Evolutionary conservation across 2,329 filamentous ascomycete genomes (phyloP), one percentile per base, ranked within the genome.

Genomic region (Fusarium verticillioides): DNA sequence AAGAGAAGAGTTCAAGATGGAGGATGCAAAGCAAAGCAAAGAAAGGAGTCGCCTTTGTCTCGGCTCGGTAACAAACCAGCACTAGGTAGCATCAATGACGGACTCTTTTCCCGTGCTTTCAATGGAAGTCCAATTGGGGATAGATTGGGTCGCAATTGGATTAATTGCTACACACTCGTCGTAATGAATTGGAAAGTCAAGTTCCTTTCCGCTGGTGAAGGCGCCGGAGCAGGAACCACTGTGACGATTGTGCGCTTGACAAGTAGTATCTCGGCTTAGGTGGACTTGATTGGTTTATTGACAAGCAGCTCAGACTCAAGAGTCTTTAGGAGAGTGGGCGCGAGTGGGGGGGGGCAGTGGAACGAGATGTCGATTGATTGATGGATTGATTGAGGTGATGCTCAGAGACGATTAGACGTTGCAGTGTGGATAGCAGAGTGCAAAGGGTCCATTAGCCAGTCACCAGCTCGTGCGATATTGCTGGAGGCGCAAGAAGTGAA

Each of bases 311-410:
- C 63, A 54, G 66, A 60, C 50, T 54, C 50, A 54, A 28, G 26
- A 43, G 57, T 43, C 50, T 43, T 32, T 50, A 42, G 36, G 36
- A 67, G 66, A 75, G 63, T 63, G 69, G 66, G 56, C 40, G 63
- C 65, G 57, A 53, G 74, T 71, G 75, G 72, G 75, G 72, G 75
- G 74, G 65, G 52, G 32, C 60, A 65, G 75, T 77, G 75, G 75
- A 74, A 77, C 75, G 75, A 77, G 75, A 75, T 77, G 71, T 77
- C 70, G 67, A 76, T 76, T 76, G 54, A 42, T 43, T 43, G 40
- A 43, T n/a, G n/a, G 67, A 76, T 76, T 76, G 54, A 42, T 43
- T 43, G 40, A 43, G 40, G n/a, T 43, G 16, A 77, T 75, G 66
- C 64, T 77, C 65, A 61, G 16, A 74, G 72, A 64, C 68, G 60